Conservation (phyloP, 768 basidiomycete species). For the Hemileccinum rubropunctum region DNA sequence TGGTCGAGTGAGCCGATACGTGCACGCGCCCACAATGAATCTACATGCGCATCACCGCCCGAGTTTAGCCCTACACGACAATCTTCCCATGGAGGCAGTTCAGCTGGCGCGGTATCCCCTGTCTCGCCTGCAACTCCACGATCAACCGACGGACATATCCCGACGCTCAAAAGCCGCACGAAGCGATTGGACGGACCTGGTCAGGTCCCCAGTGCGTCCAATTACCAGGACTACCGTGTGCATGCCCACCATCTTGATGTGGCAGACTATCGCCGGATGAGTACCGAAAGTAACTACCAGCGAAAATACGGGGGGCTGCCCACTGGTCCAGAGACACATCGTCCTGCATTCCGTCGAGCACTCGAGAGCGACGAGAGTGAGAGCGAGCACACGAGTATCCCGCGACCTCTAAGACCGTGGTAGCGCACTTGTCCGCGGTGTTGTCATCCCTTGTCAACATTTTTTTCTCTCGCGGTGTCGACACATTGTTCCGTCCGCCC, state of each 20-base stretch:
- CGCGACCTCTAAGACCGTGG: conserved; percentile 48
- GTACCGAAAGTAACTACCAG: conserved; percentile 4
- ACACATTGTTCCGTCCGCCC: neutral
- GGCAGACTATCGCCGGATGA: conserved; percentile 13
- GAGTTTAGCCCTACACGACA: conserved; percentile 22
- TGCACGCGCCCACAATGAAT: conserved; percentile 16
- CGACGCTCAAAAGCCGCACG: conserved; percentile 15
- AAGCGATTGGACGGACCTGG: conserved; percentile 10
- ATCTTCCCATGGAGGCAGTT: conserved; percentile 44
- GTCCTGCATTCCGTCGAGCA: conserved; percentile 27
- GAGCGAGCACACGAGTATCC: conserved; percentile 27
- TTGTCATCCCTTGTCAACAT: neutral
- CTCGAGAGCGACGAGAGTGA: conserved; percentile 37
- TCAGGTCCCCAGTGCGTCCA: conserved; percentile 5
- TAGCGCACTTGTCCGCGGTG: conserved; percentile 18
- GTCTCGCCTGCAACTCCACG: conserved; percentile 51
- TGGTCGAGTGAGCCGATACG: conserved; percentile 25
- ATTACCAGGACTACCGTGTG: conserved; percentile 16
- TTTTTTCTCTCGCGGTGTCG: neutral
- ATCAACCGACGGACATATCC: conserved; percentile 31
- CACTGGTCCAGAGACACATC: conserved; percentile 21
- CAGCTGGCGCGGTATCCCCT: conserved; percentile 51
- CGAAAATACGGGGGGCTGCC: conserved; percentile 17
- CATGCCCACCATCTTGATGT: conserved; percentile 4
- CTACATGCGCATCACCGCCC: conserved; percentile 9